These are phyloP conservation scores for Colletotrichum plurivorum DNA, from an alignment of 2,329 filamentous ascomycete genomes.

Conservation along the genomic window DNA sequence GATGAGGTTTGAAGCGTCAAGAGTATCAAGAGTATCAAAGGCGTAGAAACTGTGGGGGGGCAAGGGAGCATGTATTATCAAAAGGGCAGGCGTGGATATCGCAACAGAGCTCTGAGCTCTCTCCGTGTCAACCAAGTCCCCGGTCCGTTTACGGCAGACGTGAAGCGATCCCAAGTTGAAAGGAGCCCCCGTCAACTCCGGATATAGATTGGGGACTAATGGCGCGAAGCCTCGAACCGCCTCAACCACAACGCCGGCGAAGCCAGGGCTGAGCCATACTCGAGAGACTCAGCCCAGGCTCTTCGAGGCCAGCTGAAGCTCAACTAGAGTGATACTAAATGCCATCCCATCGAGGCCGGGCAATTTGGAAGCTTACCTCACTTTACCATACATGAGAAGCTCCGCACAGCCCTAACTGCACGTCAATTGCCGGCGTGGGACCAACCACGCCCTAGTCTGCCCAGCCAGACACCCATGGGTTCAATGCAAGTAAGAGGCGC, in stretches of 20 bases:
- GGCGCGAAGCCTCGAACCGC: slow-evolving; percentile 9
- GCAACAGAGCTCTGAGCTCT: not conserved
- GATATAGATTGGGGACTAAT: slow-evolving; percentile 5
- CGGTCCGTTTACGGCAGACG: slow-evolving; percentile 21
- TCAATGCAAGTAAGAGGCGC: slow-evolving; percentile 3
- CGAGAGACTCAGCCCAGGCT: slow-evolving; percentile 1
- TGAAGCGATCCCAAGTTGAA: not conserved
- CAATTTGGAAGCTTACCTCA: not conserved
- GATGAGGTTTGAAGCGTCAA: not conserved
- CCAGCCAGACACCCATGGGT: no score
- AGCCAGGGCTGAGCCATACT: slow-evolving; percentile 17
- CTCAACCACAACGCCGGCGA: slow-evolving; percentile 13
- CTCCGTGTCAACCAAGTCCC: not conserved
- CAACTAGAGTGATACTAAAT: not conserved
- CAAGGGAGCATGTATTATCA: not conserved
- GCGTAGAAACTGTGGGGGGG: not conserved
- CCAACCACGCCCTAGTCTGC: no score
- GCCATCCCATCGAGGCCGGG: not conserved
- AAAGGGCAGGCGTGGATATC: not conserved
- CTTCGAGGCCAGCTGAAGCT: not conserved
- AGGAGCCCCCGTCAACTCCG: slow-evolving; percentile 16
- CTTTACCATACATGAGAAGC: no score
- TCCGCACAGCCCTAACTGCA: slow-evolving; percentile 1
- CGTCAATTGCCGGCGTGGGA: no score
- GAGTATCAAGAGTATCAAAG: not conserved